Conservation (phyloP, 2,329 filamentous ascomycete species). For the Fusarium ambrosium region DNA sequence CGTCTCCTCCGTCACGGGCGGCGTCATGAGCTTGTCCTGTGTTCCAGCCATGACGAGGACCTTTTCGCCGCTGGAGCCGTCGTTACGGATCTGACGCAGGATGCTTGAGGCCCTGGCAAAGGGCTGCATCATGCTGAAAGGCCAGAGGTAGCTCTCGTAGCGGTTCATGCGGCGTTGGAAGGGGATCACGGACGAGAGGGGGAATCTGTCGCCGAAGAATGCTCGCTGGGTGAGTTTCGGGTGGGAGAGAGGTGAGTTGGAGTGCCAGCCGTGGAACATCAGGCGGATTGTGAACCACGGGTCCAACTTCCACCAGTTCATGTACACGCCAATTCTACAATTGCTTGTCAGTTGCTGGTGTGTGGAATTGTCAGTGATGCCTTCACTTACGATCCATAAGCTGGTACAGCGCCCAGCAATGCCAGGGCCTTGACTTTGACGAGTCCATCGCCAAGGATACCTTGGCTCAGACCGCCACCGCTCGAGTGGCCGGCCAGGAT, state of each 20-base stretch:
- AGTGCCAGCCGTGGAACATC: conserved; percentile 62
- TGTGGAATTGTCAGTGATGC: not conserved
- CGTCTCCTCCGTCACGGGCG: conserved; percentile 53
- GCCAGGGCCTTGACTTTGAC: conserved; percentile 60
- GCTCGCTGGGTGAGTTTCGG: conserved; percentile 61
- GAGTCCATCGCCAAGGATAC: conserved; percentile 57
- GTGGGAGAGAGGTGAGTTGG: conserved; percentile 66
- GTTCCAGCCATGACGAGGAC: conserved; percentile 58
- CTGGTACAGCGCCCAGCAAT: conserved; percentile 62
- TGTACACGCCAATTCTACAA: conserved; percentile 59
- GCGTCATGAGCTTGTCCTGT: conserved; percentile 58
- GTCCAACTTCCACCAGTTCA: conserved; percentile 62
- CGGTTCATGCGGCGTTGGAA: conserved; percentile 60
- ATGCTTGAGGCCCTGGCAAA: conserved; percentile 60
- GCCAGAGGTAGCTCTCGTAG: conserved; percentile 68
- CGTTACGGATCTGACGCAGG: conserved; percentile 52
- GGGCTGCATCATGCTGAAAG: conserved; percentile 60
- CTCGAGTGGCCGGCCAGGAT: conserved; percentile 66
- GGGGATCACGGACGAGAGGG: conserved; percentile 54
- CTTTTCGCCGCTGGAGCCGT: conserved; percentile 35
- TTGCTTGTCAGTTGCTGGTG: conserved; percentile 9
- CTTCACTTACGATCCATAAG: conserved; percentile 52
- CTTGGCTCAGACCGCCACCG: conserved; percentile 65
- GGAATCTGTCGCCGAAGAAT: conserved; percentile 64
- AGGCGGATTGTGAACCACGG: conserved; percentile 63